Evolutionary conservation across 2,329 filamentous ascomycete species (phyloP).

Genomic region (Fusarium sp.): DNA sequence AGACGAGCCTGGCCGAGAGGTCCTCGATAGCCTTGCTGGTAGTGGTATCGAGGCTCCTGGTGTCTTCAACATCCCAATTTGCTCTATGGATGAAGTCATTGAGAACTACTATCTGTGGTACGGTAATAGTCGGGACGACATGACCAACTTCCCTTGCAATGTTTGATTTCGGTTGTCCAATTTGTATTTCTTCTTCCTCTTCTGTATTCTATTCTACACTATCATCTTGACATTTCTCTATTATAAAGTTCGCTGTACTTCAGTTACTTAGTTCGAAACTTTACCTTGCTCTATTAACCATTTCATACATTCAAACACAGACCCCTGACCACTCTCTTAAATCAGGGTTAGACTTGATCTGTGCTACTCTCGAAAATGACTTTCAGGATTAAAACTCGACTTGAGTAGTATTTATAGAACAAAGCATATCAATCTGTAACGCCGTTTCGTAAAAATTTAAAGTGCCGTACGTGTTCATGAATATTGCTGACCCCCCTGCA

Average conservation of each 20-base stretch:
- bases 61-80: conserved; percentile 19
- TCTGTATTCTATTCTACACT: neutral
- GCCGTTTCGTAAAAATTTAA: neutral
- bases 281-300: neutral
- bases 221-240: fast-evolving
- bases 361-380: neutral
- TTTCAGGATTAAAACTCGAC: fast-evolving
- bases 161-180: neutral
- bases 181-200: fast-evolving
- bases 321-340: neutral
- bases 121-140: neutral
- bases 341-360: neutral
- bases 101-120: conserved; percentile 20
- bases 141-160: conserved; percentile 25
- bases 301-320: neutral
- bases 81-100: conserved; percentile 15
- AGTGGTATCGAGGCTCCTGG: conserved; percentile 16
- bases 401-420: fast-evolving
- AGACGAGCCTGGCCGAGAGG: conserved; percentile 1
- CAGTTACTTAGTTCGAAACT: fast-evolving
- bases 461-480: too few species aligned
- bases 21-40: conserved; percentile 2
- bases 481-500: neutral
- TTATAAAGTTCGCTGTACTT: too few species aligned
- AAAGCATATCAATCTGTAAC: fast-evolving